These are phyloP conservation scores for Rhodosorus marinus DNA, from an alignment of 23 red algal genomes.

Conservation along the genomic window DNA sequence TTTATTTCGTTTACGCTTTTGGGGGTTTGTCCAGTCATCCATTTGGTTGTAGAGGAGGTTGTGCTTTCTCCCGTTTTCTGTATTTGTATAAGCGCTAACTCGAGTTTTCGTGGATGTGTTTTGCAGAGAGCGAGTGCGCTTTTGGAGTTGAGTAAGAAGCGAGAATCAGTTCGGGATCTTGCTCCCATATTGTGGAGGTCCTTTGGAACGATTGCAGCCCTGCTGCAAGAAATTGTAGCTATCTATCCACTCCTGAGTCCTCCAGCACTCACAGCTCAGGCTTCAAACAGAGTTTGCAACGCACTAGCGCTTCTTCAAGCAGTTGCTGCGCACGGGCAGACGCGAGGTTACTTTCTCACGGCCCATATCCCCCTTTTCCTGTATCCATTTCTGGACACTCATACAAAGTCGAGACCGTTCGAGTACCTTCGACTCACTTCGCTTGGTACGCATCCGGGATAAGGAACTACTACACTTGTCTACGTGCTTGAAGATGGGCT, in stretches of 20 bases:
- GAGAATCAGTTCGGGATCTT: conserved; percentile 72
- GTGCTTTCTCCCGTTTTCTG: too few species aligned
- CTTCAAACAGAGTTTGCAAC: conserved; percentile 93
- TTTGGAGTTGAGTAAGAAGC: conserved; percentile 82
- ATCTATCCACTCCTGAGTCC: conserved; percentile 90
- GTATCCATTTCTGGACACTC: conserved; percentile 99
- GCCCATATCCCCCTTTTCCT: conserved; percentile 96
- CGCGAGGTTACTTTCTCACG: conserved; percentile 59
- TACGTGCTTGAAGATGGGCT: too few species aligned
- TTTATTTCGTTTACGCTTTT: too few species aligned
- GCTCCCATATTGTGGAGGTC: conserved; percentile 88
- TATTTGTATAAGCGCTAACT: too few species aligned
- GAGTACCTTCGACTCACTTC: conserved; percentile 98
- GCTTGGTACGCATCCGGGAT: too few species aligned
- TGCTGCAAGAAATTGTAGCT: conserved; percentile 90
- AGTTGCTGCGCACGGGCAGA: conserved; percentile 76
- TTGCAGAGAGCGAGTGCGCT: conserved; percentile 74
- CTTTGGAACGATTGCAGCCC: conserved; percentile 62
- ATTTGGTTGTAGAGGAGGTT: too few species aligned
- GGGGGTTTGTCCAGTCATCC: too few species aligned
- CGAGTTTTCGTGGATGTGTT: too few species aligned
- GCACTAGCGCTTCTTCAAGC: conserved; percentile 90
- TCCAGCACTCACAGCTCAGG: conserved; percentile 87
- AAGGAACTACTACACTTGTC: too few species aligned
- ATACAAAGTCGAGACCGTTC: conserved; percentile 93